phyloP scores from a whole-genome alignment of 805 yeast species.

The Wickerhamiella domercqiae region DNA sequence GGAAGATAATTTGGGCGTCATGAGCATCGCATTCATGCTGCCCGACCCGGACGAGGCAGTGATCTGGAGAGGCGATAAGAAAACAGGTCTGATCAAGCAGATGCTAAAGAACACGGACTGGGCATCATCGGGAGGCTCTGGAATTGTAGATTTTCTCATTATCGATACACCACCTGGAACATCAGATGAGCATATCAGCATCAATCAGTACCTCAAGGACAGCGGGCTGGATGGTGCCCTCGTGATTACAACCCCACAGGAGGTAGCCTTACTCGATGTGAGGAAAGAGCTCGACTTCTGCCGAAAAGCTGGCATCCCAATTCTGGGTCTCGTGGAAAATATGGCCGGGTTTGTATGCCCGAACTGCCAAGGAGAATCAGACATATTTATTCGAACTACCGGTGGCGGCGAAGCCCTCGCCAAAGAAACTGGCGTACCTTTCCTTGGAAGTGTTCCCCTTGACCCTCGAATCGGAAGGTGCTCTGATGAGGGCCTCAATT shows the following conservation, averaged over 20 bases:
- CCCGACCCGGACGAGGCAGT: constrained; percentile 89
- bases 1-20: constrained; percentile 84
- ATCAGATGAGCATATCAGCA: constrained; percentile 88
- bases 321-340: constrained; percentile 86
- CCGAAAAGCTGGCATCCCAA: constrained; percentile 69
- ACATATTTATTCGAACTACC: constrained; percentile 85
- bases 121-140: constrained; percentile 34
- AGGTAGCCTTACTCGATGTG: constrained; percentile 87
- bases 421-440: constrained; percentile 59
- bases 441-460: constrained; percentile 82
- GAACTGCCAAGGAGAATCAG: constrained; percentile 74
- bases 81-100: constrained; percentile 83
- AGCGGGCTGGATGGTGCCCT: constrained; percentile 92
- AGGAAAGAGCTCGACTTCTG: constrained; percentile 94
- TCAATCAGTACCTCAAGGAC: constrained; percentile 74
- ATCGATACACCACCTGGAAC: constrained; percentile 99
- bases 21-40: constrained; percentile 89
- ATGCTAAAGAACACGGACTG: constrained; percentile 90
- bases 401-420: constrained; percentile 89
- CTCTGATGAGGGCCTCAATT: constrained; percentile 77
- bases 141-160: constrained; percentile 50
- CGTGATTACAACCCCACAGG: constrained; percentile 94
- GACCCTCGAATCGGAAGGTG: constrained; percentile 88
- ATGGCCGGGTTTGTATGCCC: constrained; percentile 99
- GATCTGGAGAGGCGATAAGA: constrained; percentile 96